These are phyloP conservation scores for Leptosphaerulina australis DNA, from an alignment of 2,329 filamentous ascomycete genomes.

Conservation along the genomic window DNA sequence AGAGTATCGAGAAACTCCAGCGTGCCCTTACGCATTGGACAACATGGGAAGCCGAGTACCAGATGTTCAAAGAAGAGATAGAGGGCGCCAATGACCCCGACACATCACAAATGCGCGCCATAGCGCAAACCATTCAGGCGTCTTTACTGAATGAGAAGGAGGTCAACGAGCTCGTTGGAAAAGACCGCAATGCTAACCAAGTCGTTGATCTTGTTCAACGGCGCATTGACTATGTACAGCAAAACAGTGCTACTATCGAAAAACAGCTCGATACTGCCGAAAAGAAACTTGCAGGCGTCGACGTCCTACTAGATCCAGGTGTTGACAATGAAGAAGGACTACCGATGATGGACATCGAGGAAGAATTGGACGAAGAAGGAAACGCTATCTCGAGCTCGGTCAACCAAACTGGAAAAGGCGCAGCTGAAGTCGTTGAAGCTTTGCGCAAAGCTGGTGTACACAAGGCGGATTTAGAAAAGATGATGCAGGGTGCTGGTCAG, in stretches of 20 bases:
- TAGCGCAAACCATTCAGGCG: constrained; percentile 66
- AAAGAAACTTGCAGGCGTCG: constrained; percentile 66
- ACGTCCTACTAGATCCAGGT: constrained; percentile 65
- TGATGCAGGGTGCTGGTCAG: constrained; percentile 16
- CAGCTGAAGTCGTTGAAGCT: constrained; percentile 71
- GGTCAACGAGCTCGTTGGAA: constrained; percentile 60
- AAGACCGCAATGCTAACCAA: constrained; percentile 63
- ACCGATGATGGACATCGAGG: constrained; percentile 87
- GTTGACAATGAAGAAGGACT: constrained; percentile 70
- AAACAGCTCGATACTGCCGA: constrained; percentile 74
- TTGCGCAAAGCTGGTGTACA: constrained; percentile 76
- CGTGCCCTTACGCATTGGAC: constrained; percentile 86
- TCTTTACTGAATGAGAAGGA: constrained; percentile 68
- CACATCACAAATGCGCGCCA: constrained; percentile 44
- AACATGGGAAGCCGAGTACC: constrained; percentile 89
- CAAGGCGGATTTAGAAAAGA: constrained; percentile 36
- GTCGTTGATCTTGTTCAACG: constrained; percentile 72
- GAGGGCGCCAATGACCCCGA: constrained; percentile 48
- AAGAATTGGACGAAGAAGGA: constrained; percentile 88
- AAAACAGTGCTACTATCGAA: constrained; percentile 76
- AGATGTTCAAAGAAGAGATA: constrained; percentile 84
- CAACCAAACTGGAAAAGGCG: constrained; percentile 66
- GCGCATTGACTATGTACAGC: constrained; percentile 85
- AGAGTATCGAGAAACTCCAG: constrained; percentile 73
- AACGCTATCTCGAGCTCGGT: constrained; percentile 70